Percentiles rank a stretch among this genome's conserved stretches.
Conservation (phyloP, 2,329 filamentous ascomycete species). For the Ophiostoma tasmaniense region DNA sequence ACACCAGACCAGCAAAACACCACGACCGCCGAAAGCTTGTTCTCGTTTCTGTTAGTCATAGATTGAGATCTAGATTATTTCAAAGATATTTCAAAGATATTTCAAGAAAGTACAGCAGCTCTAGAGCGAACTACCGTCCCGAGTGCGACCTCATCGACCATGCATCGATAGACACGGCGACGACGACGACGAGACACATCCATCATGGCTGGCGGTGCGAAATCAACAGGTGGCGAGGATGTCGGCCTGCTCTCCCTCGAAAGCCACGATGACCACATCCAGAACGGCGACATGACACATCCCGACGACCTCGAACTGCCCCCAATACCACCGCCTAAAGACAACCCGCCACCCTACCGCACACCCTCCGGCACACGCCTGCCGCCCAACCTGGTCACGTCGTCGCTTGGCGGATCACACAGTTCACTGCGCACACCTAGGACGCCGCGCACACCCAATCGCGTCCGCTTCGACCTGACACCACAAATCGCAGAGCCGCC, state of each 20-base stretch:
- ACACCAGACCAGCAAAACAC: background rate
- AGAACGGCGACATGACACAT: background rate
- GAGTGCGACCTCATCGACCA: background rate
- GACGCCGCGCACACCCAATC: constrained; percentile 44
- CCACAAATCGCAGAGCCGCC: constrained; percentile 7
- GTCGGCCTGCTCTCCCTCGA: background rate
- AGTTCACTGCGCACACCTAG: constrained; percentile 5
- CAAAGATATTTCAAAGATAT: background rate
- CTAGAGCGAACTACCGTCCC: background rate
- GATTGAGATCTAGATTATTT: background rate
- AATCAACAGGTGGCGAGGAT: background rate
- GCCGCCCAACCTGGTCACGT: constrained; percentile 9
- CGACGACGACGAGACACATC: background rate
- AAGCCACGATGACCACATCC: background rate
- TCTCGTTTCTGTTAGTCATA: background rate
- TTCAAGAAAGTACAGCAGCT: background rate
- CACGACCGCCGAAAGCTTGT: background rate
- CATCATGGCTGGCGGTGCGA: background rate
- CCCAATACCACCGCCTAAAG: constrained; percentile 10
- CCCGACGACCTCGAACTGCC: background rate
- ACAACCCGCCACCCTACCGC: constrained; percentile 1
- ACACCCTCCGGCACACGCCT: constrained; percentile 9
- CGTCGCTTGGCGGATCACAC: background rate
- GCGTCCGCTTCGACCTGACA: constrained; percentile 63
- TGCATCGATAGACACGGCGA: constrained; percentile 1